Evolutionary conservation across 345 rosid genomes (phyloP).

Genomic region (Brassica napus): DNA sequence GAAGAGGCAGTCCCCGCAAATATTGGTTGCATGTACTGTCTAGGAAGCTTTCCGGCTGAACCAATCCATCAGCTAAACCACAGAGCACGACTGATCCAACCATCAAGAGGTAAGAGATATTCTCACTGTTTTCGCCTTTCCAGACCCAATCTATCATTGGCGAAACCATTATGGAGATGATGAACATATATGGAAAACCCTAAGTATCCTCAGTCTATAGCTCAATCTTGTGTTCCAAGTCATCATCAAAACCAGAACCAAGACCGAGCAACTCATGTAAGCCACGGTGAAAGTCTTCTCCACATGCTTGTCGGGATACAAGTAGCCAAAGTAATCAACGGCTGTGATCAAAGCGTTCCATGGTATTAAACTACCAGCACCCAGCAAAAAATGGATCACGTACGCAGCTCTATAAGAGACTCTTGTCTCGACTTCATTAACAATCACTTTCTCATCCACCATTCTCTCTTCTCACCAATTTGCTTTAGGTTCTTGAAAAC

Average conservation of each 20-base stretch:
- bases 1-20: conserved; percentile 96
- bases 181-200: conserved; percentile 70
- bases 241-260: conserved; percentile 61
- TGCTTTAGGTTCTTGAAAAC: conserved; percentile 9
- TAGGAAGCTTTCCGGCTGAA: conserved; percentile 84
- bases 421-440: conserved; percentile 43
- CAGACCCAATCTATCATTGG: conserved; percentile 67
- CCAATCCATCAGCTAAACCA: conserved; percentile 85
- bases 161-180: conserved; percentile 67
- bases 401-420: conserved; percentile 73
- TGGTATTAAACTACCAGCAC: conserved; percentile 91
- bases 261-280: conserved; percentile 78
- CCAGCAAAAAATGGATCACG: conserved; percentile 79
- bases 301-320: conserved; percentile 67
- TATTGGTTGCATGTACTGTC: conserved; percentile 87
- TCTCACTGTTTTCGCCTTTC: conserved; percentile 32
- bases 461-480: conserved; percentile 17
- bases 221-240: conserved; percentile 54
- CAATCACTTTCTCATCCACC: conserved; percentile 25
- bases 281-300: conserved; percentile 88
- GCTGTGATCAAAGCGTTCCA: conserved; percentile 95
- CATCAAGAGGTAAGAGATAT: conserved; percentile 47
- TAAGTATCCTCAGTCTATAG: conserved; percentile 60
- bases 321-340: conserved; percentile 71
- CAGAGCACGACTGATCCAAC: conserved; percentile 68